These are phyloP conservation scores for Chrysoporthe cubensis DNA, from an alignment of 2,329 filamentous ascomycete genomes.

Conservation along the genomic window DNA sequence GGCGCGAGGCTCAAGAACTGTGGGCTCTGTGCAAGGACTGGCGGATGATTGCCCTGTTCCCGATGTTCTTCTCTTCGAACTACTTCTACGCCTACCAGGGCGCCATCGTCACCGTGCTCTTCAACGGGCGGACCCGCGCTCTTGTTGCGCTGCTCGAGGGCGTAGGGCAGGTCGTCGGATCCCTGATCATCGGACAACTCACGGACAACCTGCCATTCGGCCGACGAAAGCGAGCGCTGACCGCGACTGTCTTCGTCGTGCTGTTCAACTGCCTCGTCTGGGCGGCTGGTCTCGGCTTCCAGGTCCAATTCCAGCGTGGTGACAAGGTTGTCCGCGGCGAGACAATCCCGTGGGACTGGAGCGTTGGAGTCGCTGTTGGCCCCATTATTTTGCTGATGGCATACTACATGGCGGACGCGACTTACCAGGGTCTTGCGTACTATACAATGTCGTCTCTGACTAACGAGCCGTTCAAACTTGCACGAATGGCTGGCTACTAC, in stretches of 20 bases:
- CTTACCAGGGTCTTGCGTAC: slow-evolving; percentile 59
- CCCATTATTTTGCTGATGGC: slow-evolving; percentile 35
- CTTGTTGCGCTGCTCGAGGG: slow-evolving; percentile 75
- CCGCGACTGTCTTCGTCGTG: slow-evolving; percentile 61
- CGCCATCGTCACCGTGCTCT: slow-evolving; percentile 69
- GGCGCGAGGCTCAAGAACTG: slow-evolving; percentile 29
- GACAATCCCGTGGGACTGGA: slow-evolving; percentile 36
- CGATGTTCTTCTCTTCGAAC: slow-evolving; percentile 82
- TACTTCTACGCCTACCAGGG: slow-evolving; percentile 87
- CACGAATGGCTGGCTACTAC: slow-evolving; percentile 79
- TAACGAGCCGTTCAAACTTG: slow-evolving; percentile 73
- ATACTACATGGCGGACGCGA: slow-evolving; percentile 36
- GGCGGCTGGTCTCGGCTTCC: slow-evolving; percentile 73
- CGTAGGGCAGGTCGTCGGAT: slow-evolving; percentile 72
- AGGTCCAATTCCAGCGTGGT: slow-evolving; percentile 51
- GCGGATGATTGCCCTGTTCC: slow-evolving; percentile 70
- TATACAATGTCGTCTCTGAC: slow-evolving; percentile 78
- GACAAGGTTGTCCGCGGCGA: slow-evolving; percentile 28
- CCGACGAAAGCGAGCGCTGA: slow-evolving; percentile 63
- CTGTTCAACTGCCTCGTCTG: slow-evolving; percentile 67
- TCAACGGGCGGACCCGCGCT: slow-evolving; percentile 75
- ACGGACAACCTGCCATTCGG: slow-evolving; percentile 61
- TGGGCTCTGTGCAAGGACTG: slow-evolving; percentile 28
- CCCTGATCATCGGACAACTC: slow-evolving; percentile 65
- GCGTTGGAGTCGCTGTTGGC: slow-evolving; percentile 31